Conservation (phyloP, 352 stramenopile genomes). For the Pythium brachiatum region DNA sequence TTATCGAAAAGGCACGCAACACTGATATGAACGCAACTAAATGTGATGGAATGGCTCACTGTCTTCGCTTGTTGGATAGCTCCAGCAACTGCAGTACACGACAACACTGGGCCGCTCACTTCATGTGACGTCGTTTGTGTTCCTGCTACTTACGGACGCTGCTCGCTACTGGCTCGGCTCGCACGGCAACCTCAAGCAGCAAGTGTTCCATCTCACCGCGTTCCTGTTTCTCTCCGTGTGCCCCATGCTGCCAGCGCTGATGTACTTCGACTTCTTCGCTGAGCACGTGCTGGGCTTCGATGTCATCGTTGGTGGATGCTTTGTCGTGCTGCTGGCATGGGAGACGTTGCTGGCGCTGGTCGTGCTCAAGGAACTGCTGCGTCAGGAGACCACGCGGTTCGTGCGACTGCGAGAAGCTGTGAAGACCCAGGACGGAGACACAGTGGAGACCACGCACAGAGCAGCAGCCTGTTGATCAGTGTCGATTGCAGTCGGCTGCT, state of each 20-base stretch:
- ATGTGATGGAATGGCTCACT: slow-evolving; percentile 3
- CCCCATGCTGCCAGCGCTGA: slow-evolving; percentile 46
- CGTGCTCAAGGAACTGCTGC: slow-evolving; percentile 49
- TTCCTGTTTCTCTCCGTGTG: slow-evolving; percentile 71
- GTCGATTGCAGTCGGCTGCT: too few relatives aligned
- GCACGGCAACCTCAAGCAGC: slow-evolving; percentile 47
- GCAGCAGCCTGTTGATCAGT: neutral
- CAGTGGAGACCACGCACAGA: neutral
- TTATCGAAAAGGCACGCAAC: slow-evolving; percentile 65
- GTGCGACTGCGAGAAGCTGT: slow-evolving; percentile 44
- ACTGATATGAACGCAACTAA: too few relatives aligned
- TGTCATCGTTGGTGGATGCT: slow-evolving; percentile 29
- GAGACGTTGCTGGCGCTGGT: slow-evolving; percentile 39
- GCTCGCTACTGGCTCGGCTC: slow-evolving; percentile 60
- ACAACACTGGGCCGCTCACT: slow-evolving; percentile 40
- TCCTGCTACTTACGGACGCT: slow-evolving; percentile 43
- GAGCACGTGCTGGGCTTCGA: slow-evolving; percentile 57
- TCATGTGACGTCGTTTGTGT: slow-evolving; percentile 39
- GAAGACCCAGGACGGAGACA: slow-evolving; percentile 6
- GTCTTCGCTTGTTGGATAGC: slow-evolving; percentile 22
- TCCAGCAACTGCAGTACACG: slow-evolving; percentile 36
- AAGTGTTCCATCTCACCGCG: slow-evolving; percentile 63
- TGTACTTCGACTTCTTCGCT: slow-evolving; percentile 53
- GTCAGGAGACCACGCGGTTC: slow-evolving; percentile 58
- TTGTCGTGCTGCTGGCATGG: slow-evolving; percentile 38